A percentile compares a stretch with the other conserved stretches of the same genome.
Evolutionary conservation across 257 asterid genomes (phyloP).

Genomic region (Solanum commersonii): DNA sequence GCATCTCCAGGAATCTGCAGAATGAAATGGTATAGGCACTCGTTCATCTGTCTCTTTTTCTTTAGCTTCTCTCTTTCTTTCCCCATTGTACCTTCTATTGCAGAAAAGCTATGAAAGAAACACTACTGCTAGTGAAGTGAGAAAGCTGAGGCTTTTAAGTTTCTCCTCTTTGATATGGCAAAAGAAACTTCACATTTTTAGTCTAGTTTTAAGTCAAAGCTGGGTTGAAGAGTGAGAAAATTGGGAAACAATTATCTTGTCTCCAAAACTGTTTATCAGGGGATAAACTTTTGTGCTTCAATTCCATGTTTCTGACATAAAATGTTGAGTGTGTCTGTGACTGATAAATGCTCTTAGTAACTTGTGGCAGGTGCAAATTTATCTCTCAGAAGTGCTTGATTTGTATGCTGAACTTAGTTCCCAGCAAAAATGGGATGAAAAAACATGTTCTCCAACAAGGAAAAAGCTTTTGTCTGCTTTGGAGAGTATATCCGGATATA

Average conservation of each 20-base stretch:
- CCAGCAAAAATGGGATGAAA: slow-evolving; percentile 89
- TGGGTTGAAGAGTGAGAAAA: background rate
- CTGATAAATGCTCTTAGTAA: background rate
- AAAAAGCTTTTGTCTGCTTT: slow-evolving; percentile 83
- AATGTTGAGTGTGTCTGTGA: background rate
- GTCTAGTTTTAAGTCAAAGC: background rate
- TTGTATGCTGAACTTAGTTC: slow-evolving; percentile 72
- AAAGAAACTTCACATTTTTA: background rate
- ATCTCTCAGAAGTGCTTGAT: slow-evolving; percentile 92
- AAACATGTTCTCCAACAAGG: slow-evolving; percentile 71
- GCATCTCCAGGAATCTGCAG: slow-evolving; percentile 89
- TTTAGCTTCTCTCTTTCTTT: background rate
- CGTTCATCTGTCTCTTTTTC: slow-evolving; percentile 1
- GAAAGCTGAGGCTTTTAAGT: background rate
- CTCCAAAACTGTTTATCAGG: background rate
- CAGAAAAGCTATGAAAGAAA: background rate
- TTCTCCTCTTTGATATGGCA: background rate
- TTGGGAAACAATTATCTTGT: background rate
- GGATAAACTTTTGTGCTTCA: background rate
- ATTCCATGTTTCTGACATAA: background rate
- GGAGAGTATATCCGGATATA: slow-evolving; percentile 83
- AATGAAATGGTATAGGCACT: slow-evolving; percentile 78
- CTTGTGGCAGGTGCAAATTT: slow-evolving; percentile 76
- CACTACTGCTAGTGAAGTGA: background rate
- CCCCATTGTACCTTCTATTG: background rate